phyloP scores from a whole-genome alignment of 345 rosid species.

The Lepidium sativum region DNA sequence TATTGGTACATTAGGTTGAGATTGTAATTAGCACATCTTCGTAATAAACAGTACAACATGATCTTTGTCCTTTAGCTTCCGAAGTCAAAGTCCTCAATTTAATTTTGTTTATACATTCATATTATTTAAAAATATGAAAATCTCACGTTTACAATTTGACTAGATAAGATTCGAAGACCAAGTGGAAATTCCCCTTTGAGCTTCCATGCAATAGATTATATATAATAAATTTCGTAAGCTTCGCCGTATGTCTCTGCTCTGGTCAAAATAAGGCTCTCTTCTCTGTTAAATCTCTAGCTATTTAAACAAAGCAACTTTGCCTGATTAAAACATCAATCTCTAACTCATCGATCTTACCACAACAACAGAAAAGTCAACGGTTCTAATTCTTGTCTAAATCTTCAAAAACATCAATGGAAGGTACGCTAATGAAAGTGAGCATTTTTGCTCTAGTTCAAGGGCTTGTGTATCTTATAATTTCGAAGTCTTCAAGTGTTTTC shows the following conservation, averaged over 20 bases:
- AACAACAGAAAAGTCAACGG: neutral
- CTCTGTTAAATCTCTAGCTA: neutral
- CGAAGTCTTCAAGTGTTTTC: slow-evolving; percentile 54
- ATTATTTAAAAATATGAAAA: neutral
- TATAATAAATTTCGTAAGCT: neutral
- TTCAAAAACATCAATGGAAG: slow-evolving; percentile 26
- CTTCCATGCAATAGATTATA: neutral
- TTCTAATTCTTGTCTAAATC: neutral
- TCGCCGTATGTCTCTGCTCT: neutral
- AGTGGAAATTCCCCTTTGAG: neutral
- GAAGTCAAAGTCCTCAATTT: neutral
- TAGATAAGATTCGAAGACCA: neutral
- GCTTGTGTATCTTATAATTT: slow-evolving; percentile 52
- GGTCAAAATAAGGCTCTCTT: slow-evolving; percentile 22
- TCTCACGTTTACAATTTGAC: slow-evolving; percentile 13
- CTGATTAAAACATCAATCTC: neutral
- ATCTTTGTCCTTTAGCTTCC: slow-evolving; percentile 7
- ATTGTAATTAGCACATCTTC: neutral
- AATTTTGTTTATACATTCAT: neutral
- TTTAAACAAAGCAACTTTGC: slow-evolving; percentile 4
- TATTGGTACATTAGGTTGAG: slow-evolving; percentile 1
- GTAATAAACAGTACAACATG: neutral
- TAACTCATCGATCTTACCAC: neutral
- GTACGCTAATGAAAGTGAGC: slow-evolving; percentile 37
- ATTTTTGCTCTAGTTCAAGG: slow-evolving; percentile 45